Evolutionary conservation across 2,329 filamentous ascomycete genomes (phyloP).

Genomic region (Scolecobasidium constrictum): DNA sequence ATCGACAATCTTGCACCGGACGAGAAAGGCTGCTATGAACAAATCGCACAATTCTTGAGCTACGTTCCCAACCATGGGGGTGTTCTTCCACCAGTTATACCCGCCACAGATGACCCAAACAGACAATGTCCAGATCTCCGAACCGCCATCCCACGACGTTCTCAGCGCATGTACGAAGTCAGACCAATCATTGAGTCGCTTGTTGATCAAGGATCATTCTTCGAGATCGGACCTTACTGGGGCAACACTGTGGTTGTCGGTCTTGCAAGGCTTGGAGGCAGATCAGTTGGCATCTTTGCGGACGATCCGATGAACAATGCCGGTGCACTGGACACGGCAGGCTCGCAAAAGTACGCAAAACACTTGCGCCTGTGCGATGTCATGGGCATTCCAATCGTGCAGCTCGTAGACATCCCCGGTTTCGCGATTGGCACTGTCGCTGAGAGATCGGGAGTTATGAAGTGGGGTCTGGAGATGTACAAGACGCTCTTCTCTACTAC

Average conservation of each 20-base stretch:
- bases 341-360: conserved; percentile 49
- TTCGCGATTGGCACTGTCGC: conserved; percentile 55
- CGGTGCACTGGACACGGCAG: conserved; percentile 49
- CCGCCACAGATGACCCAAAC: conserved; percentile 37
- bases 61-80: conserved; percentile 49
- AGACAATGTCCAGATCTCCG: conserved; percentile 39
- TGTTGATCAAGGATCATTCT: conserved; percentile 46
- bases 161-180: conserved; percentile 50
- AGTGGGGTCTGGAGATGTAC: conserved; percentile 50
- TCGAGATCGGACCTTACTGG: conserved; percentile 55
- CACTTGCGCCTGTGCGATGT: conserved; percentile 54
- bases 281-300: conserved; percentile 47
- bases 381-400: conserved; percentile 53
- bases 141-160: conserved; percentile 46
- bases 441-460: conserved; percentile 53
- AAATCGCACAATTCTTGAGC: conserved; percentile 44
- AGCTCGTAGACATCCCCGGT: conserved; percentile 51
- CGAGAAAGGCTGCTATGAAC: conserved; percentile 51
- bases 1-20: conserved; percentile 53
- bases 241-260: conserved; percentile 51
- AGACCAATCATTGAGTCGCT: conserved; percentile 46
- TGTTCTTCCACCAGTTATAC: conserved; percentile 40
- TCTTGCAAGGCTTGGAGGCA: conserved; percentile 46
- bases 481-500: conserved; percentile 53
- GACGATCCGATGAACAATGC: conserved; percentile 51